These are phyloP conservation scores for Nigrospora osmanthi DNA, from an alignment of 2,329 filamentous ascomycete genomes.

Conservation along the genomic window DNA sequence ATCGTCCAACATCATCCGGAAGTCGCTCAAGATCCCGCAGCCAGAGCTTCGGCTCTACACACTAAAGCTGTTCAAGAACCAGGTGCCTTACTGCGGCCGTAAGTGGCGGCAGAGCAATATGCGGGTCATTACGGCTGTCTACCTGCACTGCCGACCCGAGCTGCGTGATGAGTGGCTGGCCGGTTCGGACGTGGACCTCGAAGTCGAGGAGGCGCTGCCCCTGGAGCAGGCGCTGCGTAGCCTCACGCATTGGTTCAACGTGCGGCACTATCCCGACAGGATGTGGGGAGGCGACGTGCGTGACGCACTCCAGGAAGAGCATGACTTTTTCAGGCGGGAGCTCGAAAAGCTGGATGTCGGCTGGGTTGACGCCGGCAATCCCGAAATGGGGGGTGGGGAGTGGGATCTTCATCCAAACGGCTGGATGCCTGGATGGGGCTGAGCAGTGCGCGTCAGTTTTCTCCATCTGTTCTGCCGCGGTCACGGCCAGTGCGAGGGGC, in stretches of 20 bases:
- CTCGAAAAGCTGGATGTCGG: conserved; percentile 61
- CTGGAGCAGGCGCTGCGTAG: conserved; percentile 85
- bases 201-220: conserved; percentile 87
- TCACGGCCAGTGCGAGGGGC: no score
- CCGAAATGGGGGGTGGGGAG: no score
- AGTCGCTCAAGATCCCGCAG: conserved; percentile 85
- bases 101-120: conserved; percentile 99
- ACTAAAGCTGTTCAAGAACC: conserved; percentile 95
- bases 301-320: conserved; percentile 59
- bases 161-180: conserved; percentile 92
- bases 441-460: no score
- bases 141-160: conserved; percentile 87
- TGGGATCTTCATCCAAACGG: no score
- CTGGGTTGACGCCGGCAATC: conserved; percentile 29
- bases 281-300: conserved; percentile 50
- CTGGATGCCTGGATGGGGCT: no score
- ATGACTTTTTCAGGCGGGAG: conserved; percentile 73
- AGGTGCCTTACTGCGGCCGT: conserved; percentile 94
- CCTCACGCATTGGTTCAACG: conserved; percentile 90
- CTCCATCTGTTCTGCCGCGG: no score
- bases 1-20: conserved; percentile 83
- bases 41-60: conserved; percentile 84
- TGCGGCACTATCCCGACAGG: conserved; percentile 71
- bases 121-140: conserved; percentile 96
- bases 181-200: conserved; percentile 83